Base-by-base conservation (phyloP, 2,329 filamentous ascomycete genomes). In the Trichoderma endophyticum region DNA sequence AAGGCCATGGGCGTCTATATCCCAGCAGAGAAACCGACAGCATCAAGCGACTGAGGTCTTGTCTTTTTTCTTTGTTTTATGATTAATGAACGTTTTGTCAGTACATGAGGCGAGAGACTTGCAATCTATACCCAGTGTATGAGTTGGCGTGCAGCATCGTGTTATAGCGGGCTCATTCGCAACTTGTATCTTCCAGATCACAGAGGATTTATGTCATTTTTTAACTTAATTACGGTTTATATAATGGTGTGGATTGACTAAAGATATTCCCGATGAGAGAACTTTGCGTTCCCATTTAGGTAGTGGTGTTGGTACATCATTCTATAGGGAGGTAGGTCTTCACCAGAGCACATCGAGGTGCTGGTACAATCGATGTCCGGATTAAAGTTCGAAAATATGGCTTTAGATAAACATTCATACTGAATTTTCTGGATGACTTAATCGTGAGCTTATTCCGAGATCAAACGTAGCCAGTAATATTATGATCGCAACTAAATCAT, bases 1-100 rank as follows among this genome's bases (percentile, higher is more conserved):
- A 98, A 98, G 82, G 92, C 91, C 69, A 81, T 91, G 80, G 89
- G 90, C n/a, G 89, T 87, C 34, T 91, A 89, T 76, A 83, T 91
- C 26, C 87, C 88, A 6, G 54, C 62, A 28, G 66, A 72, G 18
- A 24, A 28, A 9, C 15, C 48, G 18, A 7, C 32, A 32, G 43
- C 60, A 5, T 71, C 68, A 8, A 15, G 26, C 24, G 61, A 56
- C 11, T 68, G n/a, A 70, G 0, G 0, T 54, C n/a, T 11, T 18
- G n/a, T 54, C n/a, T 28, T 24, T 11, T 21, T 6, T 9, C 2
- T n/a, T 24, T 43, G 15, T 15, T 34, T 1, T 18, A 54, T 28
- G 6, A 9, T 21, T 36, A 34, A 30, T 36, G n/a, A 54, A 39
- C 39, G 39, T 61, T 54, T 62, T 15, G 14, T 70, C 39, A 39